These are phyloP conservation scores for Pichia thaimueangensis DNA, from an alignment of 805 yeast species.

Conservation along the genomic window DNA sequence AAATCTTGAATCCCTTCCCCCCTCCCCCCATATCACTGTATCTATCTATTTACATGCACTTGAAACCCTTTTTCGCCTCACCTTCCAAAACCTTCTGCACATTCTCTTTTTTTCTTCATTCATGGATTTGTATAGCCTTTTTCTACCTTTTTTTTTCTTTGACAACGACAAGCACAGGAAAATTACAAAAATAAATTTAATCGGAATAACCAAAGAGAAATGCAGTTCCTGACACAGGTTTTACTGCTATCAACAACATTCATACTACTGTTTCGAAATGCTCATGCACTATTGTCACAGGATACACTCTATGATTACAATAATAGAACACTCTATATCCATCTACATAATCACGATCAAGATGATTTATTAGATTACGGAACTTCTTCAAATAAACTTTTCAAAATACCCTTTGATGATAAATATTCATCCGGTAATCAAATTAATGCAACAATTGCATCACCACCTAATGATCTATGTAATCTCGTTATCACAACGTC, in stretches of 20 bases:
- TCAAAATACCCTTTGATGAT: conserved; percentile 25
- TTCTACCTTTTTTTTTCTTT: too few relatives aligned
- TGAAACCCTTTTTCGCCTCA: too few relatives aligned
- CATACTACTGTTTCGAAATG: background rate
- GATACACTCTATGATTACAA: conserved; percentile 28
- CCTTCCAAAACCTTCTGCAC: too few relatives aligned
- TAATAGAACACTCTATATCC: conserved; percentile 27
- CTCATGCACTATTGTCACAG: conserved; percentile 6
- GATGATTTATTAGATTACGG: background rate
- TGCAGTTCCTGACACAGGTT: background rate
- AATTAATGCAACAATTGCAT: conserved; percentile 9
- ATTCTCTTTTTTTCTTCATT: too few relatives aligned
- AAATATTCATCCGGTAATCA: conserved; percentile 21
- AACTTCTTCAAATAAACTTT: conserved; percentile 12
- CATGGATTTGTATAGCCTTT: too few relatives aligned
- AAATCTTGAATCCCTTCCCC: too few relatives aligned
- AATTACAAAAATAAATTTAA: too few relatives aligned
- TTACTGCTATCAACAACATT: background rate
- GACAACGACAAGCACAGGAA: too few relatives aligned
- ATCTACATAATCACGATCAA: conserved; percentile 11
- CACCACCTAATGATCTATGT: conserved; percentile 20
- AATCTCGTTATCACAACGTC: conserved; percentile 17
- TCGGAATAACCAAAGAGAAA: background rate
- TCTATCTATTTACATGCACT: too few relatives aligned
- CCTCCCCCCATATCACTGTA: too few relatives aligned